Evolutionary conservation across 1,284 basidiomycete species (phyloP), one percentile per base, ranked within the genome.

Genomic region (Golubevia pallescens): DNA sequence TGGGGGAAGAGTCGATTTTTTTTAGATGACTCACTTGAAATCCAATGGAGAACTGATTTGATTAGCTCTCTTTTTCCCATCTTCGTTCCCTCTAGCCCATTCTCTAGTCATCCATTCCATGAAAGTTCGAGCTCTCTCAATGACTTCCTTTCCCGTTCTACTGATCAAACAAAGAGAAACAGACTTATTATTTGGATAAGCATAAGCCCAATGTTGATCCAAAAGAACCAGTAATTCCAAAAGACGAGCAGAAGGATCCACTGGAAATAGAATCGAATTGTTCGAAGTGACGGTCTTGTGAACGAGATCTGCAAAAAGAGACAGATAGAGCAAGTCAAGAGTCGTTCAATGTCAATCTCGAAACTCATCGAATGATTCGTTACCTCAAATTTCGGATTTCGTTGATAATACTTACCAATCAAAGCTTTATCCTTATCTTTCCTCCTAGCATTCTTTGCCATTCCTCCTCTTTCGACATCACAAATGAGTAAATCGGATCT

Each of bases 201-300:
- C 93, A 86, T 91, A 98, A 61, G 92, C 92, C 97, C 97, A 99
- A 84, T 99, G 96, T 83, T 97, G 95, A 82, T 99, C 97, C 53
- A 99, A 90, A 8, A 99, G 88, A 20, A 99, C 93, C 34, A 99
- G 90, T 3, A 99, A 88, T 82, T 99, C 97, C 21, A 99, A 89
- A 2, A 99, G 89, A 20, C 97, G 91, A 0, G 95, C 94, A 34
- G 95, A 95, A 0, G 95, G 91, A 84, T 99, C 97, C 76, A 93
- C 93, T 2, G 97, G n/a, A 51, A 98, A 88, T 21, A 99, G 89
- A 23, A 99, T 91, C 90, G 56, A 90, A 88, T 19, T 91, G 90
- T 58, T 91, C 88, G 54, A 94, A 0, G 94, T 95, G 3, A 92
- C 90, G 3, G 93, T 93, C 66, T 96, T 92, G 52, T 94, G 90